phyloP scores from a whole-genome alignment of 1,284 basidiomycete species.

The Dichomitus squalens region DNA sequence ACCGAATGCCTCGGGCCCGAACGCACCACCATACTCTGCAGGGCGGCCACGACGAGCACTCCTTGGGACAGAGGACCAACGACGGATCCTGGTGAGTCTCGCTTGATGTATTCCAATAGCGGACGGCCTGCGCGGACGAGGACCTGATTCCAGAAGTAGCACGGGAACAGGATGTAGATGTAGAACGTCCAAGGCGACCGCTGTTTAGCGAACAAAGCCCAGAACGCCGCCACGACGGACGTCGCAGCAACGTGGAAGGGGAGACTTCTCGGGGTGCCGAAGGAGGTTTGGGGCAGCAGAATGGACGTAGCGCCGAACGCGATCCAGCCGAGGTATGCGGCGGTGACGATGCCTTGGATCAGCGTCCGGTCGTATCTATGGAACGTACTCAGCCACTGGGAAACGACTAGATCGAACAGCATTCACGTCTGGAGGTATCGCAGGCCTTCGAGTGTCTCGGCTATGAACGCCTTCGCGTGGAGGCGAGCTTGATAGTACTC shows the following conservation, averaged over 20 bases:
- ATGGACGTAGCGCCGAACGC: conserved; percentile 63
- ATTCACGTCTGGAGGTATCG: conserved; percentile 80
- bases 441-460: conserved; percentile 63
- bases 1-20: no score
- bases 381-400: background rate
- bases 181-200: conserved; percentile 76
- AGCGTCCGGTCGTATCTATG: conserved; percentile 74
- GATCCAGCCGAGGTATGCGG: conserved; percentile 82
- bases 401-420: no score
- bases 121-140: conserved; percentile 29
- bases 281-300: conserved; percentile 32
- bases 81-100: conserved; percentile 3
- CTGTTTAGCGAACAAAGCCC: conserved; percentile 62
- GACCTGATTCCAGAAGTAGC: conserved; percentile 71
- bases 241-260: conserved; percentile 31
- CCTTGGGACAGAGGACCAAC: conserved; percentile 28
- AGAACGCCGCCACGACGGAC: conserved; percentile 42
- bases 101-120: conserved; percentile 18
- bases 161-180: conserved; percentile 75
- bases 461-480: conserved; percentile 57
- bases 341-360: conserved; percentile 68
- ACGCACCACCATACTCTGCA: conserved; percentile 77
- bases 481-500: conserved; percentile 55
- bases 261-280: background rate
- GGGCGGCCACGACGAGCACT: conserved; percentile 41